Base-by-base conservation (phyloP, 345 rosid species). In the Lepidium sativum region DNA sequence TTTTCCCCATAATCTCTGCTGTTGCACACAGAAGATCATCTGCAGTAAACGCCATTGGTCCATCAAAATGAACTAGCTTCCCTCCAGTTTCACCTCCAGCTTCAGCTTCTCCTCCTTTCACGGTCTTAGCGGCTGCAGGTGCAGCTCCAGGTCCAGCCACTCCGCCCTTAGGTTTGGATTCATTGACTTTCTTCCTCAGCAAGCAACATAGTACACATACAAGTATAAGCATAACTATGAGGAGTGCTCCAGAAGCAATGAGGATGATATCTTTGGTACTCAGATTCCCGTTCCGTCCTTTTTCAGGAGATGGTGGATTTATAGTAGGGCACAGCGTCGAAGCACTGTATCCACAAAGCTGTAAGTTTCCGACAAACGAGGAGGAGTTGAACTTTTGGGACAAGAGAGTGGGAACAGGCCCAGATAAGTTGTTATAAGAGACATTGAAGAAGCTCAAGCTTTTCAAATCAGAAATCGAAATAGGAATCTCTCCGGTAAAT, bases 1-100 rank as follows among this genome's bases (percentile, higher is more conserved):
- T 92, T 80, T 92, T 92, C 60, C 98, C 98, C 96, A 92, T 92
- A 60, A 92, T 89, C 83, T 92, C 97, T 12, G 98, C 98, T 4
- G 98, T 92, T 32, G 98, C 98, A 39, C 98, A 92, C 68, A 92
- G 72, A 29, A 92, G 80, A 68, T 92, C 99, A 60, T 92, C 97
- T 3, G 99, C 97, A 1, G 99, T 94, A 70, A 94, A 94, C 69
- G 86, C 89, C 25, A 87, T 87, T 10, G 95, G 96, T 20, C 99
- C 99, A 67, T 90, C 96, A 63, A 90, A 94, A 71, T 87, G 99
- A 31, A 94, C 96, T 11, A 94, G 74, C 60, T 94, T 94, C 17
- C 99, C 99, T 27, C 99, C 99, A 78, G 83, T 82, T 64, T 88
- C 99, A 7, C 96, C 80, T 2, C 89, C 92, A 1, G 91, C 76